These are phyloP conservation scores for Bonia amplexicaulis DNA, from an alignment of 176 grass and related monocot species.

Conservation along the genomic window DNA sequence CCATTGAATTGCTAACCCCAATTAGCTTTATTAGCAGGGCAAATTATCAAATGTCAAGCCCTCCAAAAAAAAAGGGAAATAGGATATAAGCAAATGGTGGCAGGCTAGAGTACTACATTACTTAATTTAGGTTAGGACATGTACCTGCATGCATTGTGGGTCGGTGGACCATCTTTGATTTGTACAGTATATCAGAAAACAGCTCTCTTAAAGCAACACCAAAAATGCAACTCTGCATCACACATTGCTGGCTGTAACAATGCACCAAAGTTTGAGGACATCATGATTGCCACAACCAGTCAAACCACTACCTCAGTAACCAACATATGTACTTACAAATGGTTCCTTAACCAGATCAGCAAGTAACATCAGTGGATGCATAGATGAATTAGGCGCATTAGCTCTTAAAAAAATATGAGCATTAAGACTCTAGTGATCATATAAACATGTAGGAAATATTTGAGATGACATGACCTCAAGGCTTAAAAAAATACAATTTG, in stretches of 20 bases:
- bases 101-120: background rate
- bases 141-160: slow-evolving; percentile 23
- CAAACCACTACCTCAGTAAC: slow-evolving; percentile 28
- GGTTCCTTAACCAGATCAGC: background rate
- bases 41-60: slow-evolving; percentile 1
- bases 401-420: background rate
- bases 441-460: background rate
- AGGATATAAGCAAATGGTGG: slow-evolving; percentile 1
- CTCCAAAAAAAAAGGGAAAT: background rate
- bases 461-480: background rate
- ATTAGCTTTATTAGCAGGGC: background rate
- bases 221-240: background rate
- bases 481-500: background rate
- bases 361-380: background rate
- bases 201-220: slow-evolving; percentile 5
- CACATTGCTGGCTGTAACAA: background rate
- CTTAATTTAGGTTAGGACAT: slow-evolving; percentile 12
- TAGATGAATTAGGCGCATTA: background rate
- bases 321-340: background rate
- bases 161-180: slow-evolving; percentile 41
- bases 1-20: background rate
- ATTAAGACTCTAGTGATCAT: background rate
- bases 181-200: background rate
- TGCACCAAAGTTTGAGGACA: slow-evolving; percentile 8
- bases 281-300: slow-evolving; percentile 10